These are phyloP conservation scores for Ensete ventricosum DNA, from an alignment of 176 grass and related monocot genomes.

Conservation along the genomic window DNA sequence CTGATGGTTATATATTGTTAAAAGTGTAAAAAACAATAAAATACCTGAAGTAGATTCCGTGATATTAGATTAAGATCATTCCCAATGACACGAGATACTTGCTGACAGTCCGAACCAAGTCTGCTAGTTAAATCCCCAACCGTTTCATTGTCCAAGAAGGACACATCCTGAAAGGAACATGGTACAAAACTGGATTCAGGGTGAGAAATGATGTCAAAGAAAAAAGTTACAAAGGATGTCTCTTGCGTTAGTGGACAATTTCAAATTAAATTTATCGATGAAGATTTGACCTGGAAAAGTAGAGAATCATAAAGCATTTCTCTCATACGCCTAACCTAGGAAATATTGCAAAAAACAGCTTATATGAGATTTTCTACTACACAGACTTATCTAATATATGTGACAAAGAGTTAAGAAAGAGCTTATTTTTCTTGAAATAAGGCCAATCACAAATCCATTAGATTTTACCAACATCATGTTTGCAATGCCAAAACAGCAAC, in stretches of 20 bases:
- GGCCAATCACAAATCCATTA: conserved; percentile 27
- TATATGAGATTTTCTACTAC: conserved; percentile 26
- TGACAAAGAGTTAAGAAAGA: not conserved
- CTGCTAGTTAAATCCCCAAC: conserved; percentile 97
- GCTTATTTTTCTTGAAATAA: not conserved
- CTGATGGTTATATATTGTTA: not conserved
- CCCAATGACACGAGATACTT: conserved; percentile 97
- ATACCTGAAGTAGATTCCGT: conserved; percentile 92
- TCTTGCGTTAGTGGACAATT: not conserved
- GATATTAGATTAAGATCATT: conserved; percentile 92
- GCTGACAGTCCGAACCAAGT: conserved; percentile 96
- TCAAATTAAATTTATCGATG: not conserved
- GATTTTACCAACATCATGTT: conserved; percentile 99
- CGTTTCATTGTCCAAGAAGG: conserved; percentile 97
- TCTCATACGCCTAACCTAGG: conserved; percentile 83
- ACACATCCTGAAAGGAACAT: conserved; percentile 48
- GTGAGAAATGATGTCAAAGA: not conserved
- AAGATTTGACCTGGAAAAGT: conserved; percentile 74
- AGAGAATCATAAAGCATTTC: conserved; percentile 87
- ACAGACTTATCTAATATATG: not conserved
- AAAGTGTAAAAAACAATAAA: conserved; percentile 1
- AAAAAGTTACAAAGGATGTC: conserved; percentile 6
- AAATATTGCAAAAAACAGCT: conserved; percentile 13
- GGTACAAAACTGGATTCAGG: not conserved
- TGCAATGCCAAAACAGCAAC: conserved; percentile 88